Base-by-base conservation (phyloP, 768 basidiomycete genomes). In the Pisolithus tinctorius region DNA sequence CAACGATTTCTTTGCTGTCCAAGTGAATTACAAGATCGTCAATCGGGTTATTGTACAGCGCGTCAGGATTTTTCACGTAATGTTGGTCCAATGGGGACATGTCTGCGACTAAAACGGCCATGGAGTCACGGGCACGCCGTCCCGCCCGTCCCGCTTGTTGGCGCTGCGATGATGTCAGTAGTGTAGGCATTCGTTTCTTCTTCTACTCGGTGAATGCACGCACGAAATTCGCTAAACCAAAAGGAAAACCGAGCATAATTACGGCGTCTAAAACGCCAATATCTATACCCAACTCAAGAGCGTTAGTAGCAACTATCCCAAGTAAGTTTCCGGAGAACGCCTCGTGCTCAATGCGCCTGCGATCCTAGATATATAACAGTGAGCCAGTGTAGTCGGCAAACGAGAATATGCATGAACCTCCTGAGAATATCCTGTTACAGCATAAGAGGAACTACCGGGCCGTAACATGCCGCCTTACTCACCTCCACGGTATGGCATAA, bases 101-200 rank as follows among this genome's bases (percentile, higher is more conserved):
- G 48, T 89, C 87, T 11, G 83, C 78, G 6, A 95, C 77, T 38
- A 88, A 75, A 49, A 93, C 73, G 0, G 84, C 82, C 25, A 95
- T 73, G 23, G 90, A 83, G 61, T 93, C 92, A 25, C 82, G 82
- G 48, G 84, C 74, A 48, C 93, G 74, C 43, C 93, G 81, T 1
- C 92, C 92, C 10, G 90, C 92, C 58, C 92, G 75, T 31, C 93
- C 91, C 13, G 86, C 82, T 79, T 95, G 91, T 73, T 95, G 93
- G 38, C 86, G 77, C 90, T 93, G 58, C 4, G 31, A 7, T 30
- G 17, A 25, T 34, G 10, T 34, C 11, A 13, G 4, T 13, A 30
- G 38, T 49, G 17, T 31, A 26, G 11, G 37, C 29, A 7, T 39
- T n/a, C 45, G 1, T 2, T 13, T 43, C 39, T 16, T 16, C 45